Conservation (phyloP, 2,329 filamentous ascomycete genomes). For the Thyridium curvatum region DNA sequence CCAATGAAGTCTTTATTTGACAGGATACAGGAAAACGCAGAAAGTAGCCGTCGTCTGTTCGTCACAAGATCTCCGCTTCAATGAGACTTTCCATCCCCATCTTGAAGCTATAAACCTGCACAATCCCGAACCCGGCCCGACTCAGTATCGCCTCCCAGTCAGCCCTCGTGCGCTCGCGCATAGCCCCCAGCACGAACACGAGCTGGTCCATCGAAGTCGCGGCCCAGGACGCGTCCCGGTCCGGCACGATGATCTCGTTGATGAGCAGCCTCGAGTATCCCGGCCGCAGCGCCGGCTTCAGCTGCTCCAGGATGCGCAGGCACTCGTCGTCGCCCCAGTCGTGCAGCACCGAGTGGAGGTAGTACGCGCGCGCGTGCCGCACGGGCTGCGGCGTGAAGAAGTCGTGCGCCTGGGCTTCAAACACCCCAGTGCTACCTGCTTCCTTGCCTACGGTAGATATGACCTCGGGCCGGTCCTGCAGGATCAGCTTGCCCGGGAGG, state of each 20-base stretch:
- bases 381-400: constrained; percentile 25
- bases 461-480: constrained; percentile 30
- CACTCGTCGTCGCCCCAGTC: constrained; percentile 29
- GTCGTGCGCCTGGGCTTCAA: constrained; percentile 19
- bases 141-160: no score
- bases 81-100: no score
- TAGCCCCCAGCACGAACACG: constrained; percentile 25
- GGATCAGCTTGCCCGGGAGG: constrained; percentile 20
- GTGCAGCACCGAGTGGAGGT: constrained; percentile 26
- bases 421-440: constrained; percentile 8
- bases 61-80: no score
- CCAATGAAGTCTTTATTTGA: no score
- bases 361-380: constrained; percentile 22
- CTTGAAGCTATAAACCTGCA: not conserved
- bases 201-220: constrained; percentile 27
- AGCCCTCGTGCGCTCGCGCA: not conserved
- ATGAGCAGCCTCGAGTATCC: constrained; percentile 34
- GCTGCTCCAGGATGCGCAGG: constrained; percentile 21
- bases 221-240: constrained; percentile 20
- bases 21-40: no score
- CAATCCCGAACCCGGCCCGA: no score
- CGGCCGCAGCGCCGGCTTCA: constrained; percentile 19
- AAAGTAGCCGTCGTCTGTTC: no score
- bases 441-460: constrained; percentile 4
- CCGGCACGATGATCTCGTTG: constrained; percentile 32